Conservation (phyloP, 129 eudicot genomes). For the Scalesia atractyloides region DNA sequence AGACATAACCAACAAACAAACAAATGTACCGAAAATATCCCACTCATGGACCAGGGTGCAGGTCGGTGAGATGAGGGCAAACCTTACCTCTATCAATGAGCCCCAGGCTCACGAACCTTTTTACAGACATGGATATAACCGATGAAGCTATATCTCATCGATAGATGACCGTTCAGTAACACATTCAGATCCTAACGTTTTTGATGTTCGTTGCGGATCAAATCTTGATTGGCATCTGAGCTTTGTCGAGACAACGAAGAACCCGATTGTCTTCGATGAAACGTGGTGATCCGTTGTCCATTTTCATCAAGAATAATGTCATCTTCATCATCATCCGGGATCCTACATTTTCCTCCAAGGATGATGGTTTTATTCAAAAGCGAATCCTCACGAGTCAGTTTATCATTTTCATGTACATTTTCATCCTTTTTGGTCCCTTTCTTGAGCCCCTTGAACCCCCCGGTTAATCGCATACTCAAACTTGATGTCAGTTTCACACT, state of each 20-base stretch:
- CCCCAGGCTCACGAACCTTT: no score
- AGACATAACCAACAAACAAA: no score
- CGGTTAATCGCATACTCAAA: slow-evolving; percentile 59
- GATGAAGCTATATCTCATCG: background rate
- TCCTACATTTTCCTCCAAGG: slow-evolving; percentile 68
- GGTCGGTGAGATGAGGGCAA: no score
- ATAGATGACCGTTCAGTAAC: background rate
- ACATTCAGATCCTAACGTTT: slow-evolving; percentile 15
- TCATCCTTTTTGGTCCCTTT: slow-evolving; percentile 33
- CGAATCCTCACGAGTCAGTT: slow-evolving; percentile 57
- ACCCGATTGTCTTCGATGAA: slow-evolving; percentile 38
- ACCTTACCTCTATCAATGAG: no score
- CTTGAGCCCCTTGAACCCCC: slow-evolving; percentile 27
- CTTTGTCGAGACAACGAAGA: slow-evolving; percentile 40
- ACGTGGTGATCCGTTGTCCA: slow-evolving; percentile 46
- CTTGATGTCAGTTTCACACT: slow-evolving; percentile 50
- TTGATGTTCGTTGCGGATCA: slow-evolving; percentile 7
- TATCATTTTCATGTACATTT: slow-evolving; percentile 23
- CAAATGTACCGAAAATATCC: no score
- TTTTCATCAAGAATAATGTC: slow-evolving; percentile 52
- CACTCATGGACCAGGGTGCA: no score
- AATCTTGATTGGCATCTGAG: slow-evolving; percentile 28
- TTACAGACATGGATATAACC: background rate
- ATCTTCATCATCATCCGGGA: slow-evolving; percentile 65
- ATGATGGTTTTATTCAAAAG: slow-evolving; percentile 74